A percentile compares a stretch with the other conserved stretches of the same genome.
Conservation (phyloP, 2,329 filamentous ascomycete species). For the Colletotrichum incanum region DNA sequence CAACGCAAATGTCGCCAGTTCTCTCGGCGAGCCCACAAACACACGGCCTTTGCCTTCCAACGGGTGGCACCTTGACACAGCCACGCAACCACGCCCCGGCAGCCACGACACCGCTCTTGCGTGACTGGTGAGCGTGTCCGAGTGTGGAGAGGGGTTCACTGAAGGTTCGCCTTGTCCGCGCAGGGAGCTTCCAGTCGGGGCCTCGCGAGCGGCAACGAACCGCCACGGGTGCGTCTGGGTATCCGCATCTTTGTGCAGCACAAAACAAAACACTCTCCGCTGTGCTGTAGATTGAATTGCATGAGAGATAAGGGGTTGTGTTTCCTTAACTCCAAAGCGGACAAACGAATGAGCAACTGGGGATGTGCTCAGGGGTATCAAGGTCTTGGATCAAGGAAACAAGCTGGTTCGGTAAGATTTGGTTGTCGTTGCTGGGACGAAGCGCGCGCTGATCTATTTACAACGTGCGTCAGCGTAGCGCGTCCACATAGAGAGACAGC, state of each 20-base stretch:
- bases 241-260: not conserved
- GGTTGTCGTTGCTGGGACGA: conserved; percentile 32
- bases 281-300: not conserved
- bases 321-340: not conserved
- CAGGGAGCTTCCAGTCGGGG: conserved; percentile 13
- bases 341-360: not conserved
- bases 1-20: conserved; percentile 3
- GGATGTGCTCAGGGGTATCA: conserved; percentile 8
- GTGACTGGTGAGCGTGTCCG: not conserved
- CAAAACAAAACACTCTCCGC: not conserved
- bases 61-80: conserved; percentile 17
- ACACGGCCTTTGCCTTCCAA: not conserved
- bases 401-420: conserved; percentile 21
- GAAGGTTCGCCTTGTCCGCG: conserved; percentile 23
- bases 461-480: conserved; percentile 25
- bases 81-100: conserved; percentile 34
- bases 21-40: conserved; percentile 4
- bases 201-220: conserved; percentile 8
- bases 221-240: not conserved
- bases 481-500: not conserved
- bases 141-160: conserved; percentile 26
- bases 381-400: conserved; percentile 18
- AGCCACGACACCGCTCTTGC: conserved; percentile 14
- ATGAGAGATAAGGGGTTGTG: conserved; percentile 2
- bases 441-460: conserved; percentile 43